phyloP scores from a whole-genome alignment of 495 filamentous ascomycete species.

The Aspergillus indologenus region DNA sequence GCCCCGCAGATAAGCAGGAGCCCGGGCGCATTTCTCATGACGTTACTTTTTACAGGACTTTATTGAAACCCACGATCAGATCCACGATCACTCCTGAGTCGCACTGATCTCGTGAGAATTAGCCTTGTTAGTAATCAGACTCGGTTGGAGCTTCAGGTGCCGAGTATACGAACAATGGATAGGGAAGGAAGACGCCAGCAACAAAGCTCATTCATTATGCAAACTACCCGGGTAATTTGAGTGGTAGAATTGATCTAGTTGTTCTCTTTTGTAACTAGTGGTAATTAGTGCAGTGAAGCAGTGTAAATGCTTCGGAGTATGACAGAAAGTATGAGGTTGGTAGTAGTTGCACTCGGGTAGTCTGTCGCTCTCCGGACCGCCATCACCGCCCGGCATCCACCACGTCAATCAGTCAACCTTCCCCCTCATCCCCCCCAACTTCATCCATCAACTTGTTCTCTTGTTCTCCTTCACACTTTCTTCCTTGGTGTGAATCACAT shows the following conservation, averaged over 20 bases:
- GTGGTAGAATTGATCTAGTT: too few species aligned
- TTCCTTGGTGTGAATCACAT: slow-evolving; percentile 5
- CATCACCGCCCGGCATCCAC: slow-evolving; percentile 36
- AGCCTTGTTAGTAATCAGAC: too few species aligned
- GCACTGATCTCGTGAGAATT: too few species aligned
- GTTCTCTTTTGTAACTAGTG: too few species aligned
- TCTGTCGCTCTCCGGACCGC: slow-evolving; percentile 41
- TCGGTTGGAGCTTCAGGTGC: background rate
- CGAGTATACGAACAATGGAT: too few species aligned
- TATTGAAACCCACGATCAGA: too few species aligned
- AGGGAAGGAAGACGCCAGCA: background rate
- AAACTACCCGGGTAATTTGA: too few species aligned
- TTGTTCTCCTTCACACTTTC: slow-evolving; percentile 8
- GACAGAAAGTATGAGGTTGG: slow-evolving; percentile 1
- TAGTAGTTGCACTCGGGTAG: slow-evolving; percentile 39
- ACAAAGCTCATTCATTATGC: too few species aligned
- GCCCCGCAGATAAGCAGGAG: too few species aligned
- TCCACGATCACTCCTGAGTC: too few species aligned
- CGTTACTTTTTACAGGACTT: background rate
- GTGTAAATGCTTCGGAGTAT: background rate
- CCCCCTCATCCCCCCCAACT: slow-evolving; percentile 13
- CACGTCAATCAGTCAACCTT: slow-evolving; percentile 26
- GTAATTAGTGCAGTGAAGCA: background rate
- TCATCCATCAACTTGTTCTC: slow-evolving; percentile 14
- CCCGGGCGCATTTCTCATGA: background rate